Base-by-base conservation (phyloP, 2,329 filamentous ascomycete genomes). In the Canariomyces notabilis region DNA sequence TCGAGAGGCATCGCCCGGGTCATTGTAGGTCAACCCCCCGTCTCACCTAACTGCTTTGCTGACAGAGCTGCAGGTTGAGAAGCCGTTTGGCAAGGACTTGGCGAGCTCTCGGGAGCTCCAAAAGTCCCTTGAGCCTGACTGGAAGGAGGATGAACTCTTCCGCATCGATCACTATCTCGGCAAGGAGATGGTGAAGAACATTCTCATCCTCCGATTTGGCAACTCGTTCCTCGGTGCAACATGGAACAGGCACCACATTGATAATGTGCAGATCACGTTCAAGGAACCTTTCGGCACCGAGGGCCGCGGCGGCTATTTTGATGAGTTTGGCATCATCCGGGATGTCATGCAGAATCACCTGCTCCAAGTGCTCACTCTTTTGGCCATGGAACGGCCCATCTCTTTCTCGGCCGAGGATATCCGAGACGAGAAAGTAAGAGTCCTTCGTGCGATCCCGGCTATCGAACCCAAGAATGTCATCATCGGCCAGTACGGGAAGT, bases 161-260 rank as follows among this genome's bases (percentile, higher is more conserved):
- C 89, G 93, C 64, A 98, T 98, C 63, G 93, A 98, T 68, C 93
- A 98, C 74, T 98, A 98, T 70, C 82, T 98, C 38, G 94, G 94
- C 62, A 98, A 98, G 79, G 93, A 98, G 73, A 98, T 98, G 93
- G 93, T 98, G 62, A 98, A 98, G 83, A 98, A 98, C 73, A 94
- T 98, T 59, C 79, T 98, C 57, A 96, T 98, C 59, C 80, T 98
- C 57, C 82, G 94, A 65, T 98, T 98, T 66, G 94, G 93, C 60
- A 98, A 98, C 75, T 90, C 95, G 58, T 98, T 98, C 79, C 87
- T 98, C 60, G 90, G 90, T 57, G 91, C 93, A 35, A 98, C 91
- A 49, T 98, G 93, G 93, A 98, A 97, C 77, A 83, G 93, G 59
- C 90, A 96, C 69, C 91, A 97, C 77, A 98, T 98, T 73, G 93